These are phyloP conservation scores for Metschnikowia dekortorum DNA, from an alignment of 805 yeast genomes.

Conservation along the genomic window DNA sequence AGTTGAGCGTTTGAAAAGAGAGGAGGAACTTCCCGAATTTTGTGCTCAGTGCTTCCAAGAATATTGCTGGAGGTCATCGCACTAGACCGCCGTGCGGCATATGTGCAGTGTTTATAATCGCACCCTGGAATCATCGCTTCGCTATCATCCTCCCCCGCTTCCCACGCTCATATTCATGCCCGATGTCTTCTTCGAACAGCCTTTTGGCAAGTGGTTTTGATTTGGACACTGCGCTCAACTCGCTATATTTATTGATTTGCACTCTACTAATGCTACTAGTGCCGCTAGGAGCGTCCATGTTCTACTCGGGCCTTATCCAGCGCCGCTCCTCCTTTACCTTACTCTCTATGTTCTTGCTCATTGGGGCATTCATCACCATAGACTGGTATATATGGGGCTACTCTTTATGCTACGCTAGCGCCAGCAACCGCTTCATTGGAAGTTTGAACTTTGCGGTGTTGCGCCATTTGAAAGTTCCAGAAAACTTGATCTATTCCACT, in stretches of 20 bases:
- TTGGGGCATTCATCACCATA: constrained; percentile 29
- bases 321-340: constrained; percentile 39
- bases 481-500: constrained; percentile 22
- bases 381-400: constrained; percentile 47
- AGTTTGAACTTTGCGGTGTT: constrained; percentile 27
- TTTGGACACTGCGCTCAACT: constrained; percentile 15
- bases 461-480: constrained; percentile 9
- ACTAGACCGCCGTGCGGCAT: background rate
- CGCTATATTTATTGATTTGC: constrained; percentile 35
- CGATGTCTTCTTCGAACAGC: background rate
- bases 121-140: constrained; percentile 2
- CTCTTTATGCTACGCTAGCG: constrained; percentile 35
- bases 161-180: background rate
- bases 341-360: constrained; percentile 32
- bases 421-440: constrained; percentile 34
- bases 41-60: constrained; percentile 9
- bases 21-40: background rate
- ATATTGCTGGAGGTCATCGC: constrained; percentile 10
- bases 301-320: constrained; percentile 42
- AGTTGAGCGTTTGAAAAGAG: background rate
- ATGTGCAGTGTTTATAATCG: background rate
- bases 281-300: constrained; percentile 34
- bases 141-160: background rate
- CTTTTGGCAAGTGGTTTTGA: constrained; percentile 2
- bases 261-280: constrained; percentile 29